Percentiles rank a stretch among this genome's conserved stretches.
Conservation (phyloP, 2,329 filamentous ascomycete species). For the Berkeleyomyces rouxiae region DNA sequence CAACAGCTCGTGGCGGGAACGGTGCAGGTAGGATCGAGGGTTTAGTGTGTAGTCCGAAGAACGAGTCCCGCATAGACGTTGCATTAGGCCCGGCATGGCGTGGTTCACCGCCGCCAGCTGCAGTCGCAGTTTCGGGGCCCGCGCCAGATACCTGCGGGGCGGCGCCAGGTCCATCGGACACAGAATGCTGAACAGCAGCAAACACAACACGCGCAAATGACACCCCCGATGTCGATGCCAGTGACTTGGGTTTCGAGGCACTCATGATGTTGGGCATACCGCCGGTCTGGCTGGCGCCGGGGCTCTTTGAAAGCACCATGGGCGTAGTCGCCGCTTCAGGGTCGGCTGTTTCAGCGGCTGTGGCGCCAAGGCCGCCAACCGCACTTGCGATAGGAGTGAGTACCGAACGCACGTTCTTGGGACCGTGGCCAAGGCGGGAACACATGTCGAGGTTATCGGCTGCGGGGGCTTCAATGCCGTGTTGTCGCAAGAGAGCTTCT, state of each 20-base stretch:
- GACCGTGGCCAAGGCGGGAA: slow-evolving; percentile 30
- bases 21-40: slow-evolving; percentile 71
- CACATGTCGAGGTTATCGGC: slow-evolving; percentile 52
- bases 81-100: slow-evolving; percentile 21
- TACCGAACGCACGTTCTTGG: slow-evolving; percentile 4
- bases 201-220: slow-evolving; percentile 91
- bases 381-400: background rate
- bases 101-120: background rate
- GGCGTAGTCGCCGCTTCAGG: background rate
- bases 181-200: slow-evolving; percentile 67
- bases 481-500: slow-evolving; percentile 53
- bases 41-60: slow-evolving; percentile 89
- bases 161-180: slow-evolving; percentile 28
- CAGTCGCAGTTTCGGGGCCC: slow-evolving; percentile 16
- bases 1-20: slow-evolving; percentile 67
- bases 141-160: slow-evolving; percentile 16
- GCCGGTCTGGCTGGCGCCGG: slow-evolving; percentile 17
- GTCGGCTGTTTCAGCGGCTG: background rate
- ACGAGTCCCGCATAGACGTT: slow-evolving; percentile 83
- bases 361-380: background rate
- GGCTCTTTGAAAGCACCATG: background rate
- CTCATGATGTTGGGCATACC: slow-evolving; percentile 63
- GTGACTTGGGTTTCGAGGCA: slow-evolving; percentile 60
- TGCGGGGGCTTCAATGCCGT: slow-evolving; percentile 55
- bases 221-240: slow-evolving; percentile 76